Conservation (phyloP, 2,329 filamentous ascomycete species). For the Penicillium verrucosum region DNA sequence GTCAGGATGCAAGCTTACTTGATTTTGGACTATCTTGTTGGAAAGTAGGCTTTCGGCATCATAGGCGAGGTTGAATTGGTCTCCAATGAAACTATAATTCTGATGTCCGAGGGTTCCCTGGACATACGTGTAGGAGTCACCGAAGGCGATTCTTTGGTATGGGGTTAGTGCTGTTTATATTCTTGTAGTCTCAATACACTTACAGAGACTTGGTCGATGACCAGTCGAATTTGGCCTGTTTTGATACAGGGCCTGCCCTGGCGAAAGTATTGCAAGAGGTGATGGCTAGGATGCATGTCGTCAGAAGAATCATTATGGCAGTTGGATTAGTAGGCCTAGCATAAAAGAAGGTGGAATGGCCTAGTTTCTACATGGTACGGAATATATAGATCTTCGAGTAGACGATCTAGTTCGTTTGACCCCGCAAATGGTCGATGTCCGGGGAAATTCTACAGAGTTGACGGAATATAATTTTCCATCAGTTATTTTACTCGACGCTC, state of each 20-base stretch:
- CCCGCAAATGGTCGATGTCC: conserved; percentile 13
- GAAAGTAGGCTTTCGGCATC: conserved; percentile 44
- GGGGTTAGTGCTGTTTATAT: background rate
- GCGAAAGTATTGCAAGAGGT: background rate
- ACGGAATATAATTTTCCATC: conserved; percentile 15
- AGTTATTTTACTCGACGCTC: background rate
- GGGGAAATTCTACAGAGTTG: conserved; percentile 9
- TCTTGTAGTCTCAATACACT: background rate
- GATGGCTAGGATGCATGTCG: background rate
- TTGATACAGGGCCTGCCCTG: conserved; percentile 6
- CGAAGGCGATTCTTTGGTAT: conserved; percentile 26
- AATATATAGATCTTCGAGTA: conserved; percentile 4
- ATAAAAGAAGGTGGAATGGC: background rate
- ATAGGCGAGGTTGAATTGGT: conserved; percentile 48
- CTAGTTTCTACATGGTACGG: background rate
- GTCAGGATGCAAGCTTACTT: conserved; percentile 12
- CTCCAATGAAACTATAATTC: conserved; percentile 56
- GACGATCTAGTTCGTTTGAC: background rate
- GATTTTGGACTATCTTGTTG: conserved; percentile 52
- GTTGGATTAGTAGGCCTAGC: background rate
- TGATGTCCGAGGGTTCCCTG: conserved; percentile 52
- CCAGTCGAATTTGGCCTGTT: conserved; percentile 15
- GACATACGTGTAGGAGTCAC: conserved; percentile 45
- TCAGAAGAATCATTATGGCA: background rate
- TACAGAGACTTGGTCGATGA: conserved; percentile 14